Conservation (phyloP, 1,139 yeast genomes). For the Suhomyces maxii region DNA sequence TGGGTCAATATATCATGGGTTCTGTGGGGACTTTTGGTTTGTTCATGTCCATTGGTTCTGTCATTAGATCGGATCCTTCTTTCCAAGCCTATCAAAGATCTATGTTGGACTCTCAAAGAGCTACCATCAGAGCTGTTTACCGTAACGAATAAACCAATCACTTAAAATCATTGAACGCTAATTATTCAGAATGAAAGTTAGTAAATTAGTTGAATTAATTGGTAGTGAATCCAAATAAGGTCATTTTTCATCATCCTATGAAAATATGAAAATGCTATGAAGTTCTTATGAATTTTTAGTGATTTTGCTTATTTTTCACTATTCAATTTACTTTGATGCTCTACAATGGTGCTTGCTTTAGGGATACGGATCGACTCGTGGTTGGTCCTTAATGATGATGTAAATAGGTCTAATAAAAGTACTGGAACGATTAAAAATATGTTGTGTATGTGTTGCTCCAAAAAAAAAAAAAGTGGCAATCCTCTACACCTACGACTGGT, state of each 20-base stretch:
- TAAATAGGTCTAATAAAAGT: conserved; percentile 7
- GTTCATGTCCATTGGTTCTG: conserved; percentile 93
- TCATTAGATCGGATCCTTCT: conserved; percentile 75
- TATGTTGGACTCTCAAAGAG: conserved; percentile 39
- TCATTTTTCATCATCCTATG: too few relatives aligned
- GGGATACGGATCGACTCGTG: too few relatives aligned
- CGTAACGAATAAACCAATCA: conserved; percentile 7
- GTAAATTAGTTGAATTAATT: too few relatives aligned
- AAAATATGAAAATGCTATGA: too few relatives aligned
- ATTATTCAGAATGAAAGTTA: too few relatives aligned
- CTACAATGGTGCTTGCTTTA: too few relatives aligned
- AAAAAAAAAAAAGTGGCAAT: background rate
- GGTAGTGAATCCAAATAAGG: too few relatives aligned
- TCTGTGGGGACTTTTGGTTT: conserved; percentile 96
- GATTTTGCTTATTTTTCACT: too few relatives aligned
- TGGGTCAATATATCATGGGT: conserved; percentile 95
- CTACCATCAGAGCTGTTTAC: conserved; percentile 34
- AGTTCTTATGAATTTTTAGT: too few relatives aligned
- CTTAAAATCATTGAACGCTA: background rate
- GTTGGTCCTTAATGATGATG: background rate
- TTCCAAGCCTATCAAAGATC: conserved; percentile 42
- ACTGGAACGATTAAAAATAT: background rate
- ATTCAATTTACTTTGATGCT: too few relatives aligned
- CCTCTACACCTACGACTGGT: background rate
- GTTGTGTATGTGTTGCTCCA: background rate